A percentile compares a stretch with the other conserved stretches of the same genome.
Evolutionary conservation across 257 asterid genomes (phyloP).

Genomic region (Solanum gandarillasii): DNA sequence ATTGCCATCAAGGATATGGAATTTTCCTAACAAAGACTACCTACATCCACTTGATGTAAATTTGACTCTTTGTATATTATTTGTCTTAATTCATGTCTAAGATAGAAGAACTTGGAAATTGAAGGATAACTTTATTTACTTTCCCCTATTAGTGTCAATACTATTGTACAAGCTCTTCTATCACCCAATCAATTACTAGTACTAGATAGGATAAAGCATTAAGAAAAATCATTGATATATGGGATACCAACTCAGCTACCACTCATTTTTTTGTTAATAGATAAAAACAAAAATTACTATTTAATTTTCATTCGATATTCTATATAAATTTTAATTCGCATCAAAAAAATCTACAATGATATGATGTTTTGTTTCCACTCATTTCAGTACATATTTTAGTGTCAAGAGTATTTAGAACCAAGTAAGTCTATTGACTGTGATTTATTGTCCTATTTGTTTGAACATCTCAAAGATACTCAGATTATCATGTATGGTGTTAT

Average conservation of each 20-base stretch:
- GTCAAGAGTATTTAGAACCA: background rate
- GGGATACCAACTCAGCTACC: background rate
- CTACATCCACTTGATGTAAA: background rate
- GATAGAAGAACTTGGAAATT: background rate
- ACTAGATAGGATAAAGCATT: background rate
- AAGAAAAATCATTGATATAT: background rate
- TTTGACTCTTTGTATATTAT: no score
- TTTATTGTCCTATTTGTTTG: background rate
- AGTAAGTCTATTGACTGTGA: background rate
- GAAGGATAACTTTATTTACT: background rate
- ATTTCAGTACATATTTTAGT: background rate
- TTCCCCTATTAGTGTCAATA: background rate
- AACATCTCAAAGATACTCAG: no score
- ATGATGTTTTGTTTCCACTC: background rate
- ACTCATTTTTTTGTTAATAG: no score
- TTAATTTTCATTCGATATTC: no score
- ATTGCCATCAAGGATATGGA: background rate
- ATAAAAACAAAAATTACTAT: no score
- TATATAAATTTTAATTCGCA: no score
- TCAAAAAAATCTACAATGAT: background rate
- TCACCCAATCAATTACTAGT: no score
- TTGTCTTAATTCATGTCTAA: no score
- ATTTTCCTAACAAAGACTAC: background rate
- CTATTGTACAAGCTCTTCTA: no score
- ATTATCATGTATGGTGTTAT: no score